Evolutionary conservation across 306 rosid genomes (phyloP).

Genomic region (Cicer pinnatifidum): DNA sequence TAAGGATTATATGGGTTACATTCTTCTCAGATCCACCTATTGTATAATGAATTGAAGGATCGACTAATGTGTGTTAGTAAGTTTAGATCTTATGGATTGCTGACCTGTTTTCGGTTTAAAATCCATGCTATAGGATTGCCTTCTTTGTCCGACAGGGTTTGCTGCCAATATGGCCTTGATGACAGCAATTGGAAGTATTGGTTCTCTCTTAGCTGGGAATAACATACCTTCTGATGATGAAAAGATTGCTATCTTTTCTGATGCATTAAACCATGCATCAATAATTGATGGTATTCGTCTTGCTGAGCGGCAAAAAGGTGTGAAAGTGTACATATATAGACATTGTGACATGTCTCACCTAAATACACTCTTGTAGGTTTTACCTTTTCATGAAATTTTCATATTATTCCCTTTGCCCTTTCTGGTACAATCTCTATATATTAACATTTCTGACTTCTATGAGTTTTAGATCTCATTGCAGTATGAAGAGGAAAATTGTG

Average conservation of each 20-base stretch:
- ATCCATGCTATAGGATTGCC: slow-evolving; percentile 89
- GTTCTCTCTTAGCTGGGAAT: slow-evolving; percentile 70
- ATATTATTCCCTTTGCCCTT: slow-evolving; percentile 37
- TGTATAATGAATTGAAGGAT: slow-evolving; percentile 28
- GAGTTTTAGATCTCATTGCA: slow-evolving; percentile 72
- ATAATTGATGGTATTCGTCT: slow-evolving; percentile 94
- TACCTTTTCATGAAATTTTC: slow-evolving; percentile 44
- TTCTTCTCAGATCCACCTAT: slow-evolving; percentile 32
- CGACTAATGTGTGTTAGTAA: slow-evolving; percentile 37
- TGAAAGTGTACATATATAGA: slow-evolving; percentile 72
- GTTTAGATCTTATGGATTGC: slow-evolving; percentile 47
- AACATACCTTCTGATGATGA: slow-evolving; percentile 61
- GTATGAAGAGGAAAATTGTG: slow-evolving; percentile 75
- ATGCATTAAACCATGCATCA: slow-evolving; percentile 85
- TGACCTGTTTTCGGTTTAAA: slow-evolving; percentile 55
- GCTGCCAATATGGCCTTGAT: slow-evolving; percentile 97
- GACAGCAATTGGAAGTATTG: slow-evolving; percentile 82
- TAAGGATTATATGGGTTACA: slow-evolving; percentile 26
- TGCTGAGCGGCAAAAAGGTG: slow-evolving; percentile 75
- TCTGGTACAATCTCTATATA: slow-evolving; percentile 21
- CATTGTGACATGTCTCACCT: slow-evolving; percentile 97
- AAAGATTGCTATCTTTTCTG: slow-evolving; percentile 85
- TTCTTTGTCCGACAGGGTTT: slow-evolving; percentile 99
- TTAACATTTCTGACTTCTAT: slow-evolving; percentile 40
- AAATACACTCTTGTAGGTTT: slow-evolving; percentile 73